phyloP scores from a whole-genome alignment of 345 rosid genomes.

The Syzygium oleosum region DNA sequence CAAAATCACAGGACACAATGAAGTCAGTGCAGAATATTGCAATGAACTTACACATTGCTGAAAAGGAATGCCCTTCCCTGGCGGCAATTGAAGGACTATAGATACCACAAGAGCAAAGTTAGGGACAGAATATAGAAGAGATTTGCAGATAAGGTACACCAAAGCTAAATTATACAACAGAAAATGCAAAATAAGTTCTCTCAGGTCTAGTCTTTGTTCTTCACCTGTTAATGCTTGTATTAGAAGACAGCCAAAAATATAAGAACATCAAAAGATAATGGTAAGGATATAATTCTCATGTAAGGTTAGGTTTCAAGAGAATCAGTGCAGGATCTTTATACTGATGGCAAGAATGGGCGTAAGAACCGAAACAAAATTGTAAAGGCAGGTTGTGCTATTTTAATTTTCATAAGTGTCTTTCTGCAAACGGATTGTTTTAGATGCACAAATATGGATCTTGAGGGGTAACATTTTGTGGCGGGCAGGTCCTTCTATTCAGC shows the following conservation, averaged over 20 bases:
- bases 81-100: constrained; percentile 23
- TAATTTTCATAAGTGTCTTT: not conserved
- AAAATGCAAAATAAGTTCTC: not conserved
- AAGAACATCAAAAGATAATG: not conserved
- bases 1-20: not conserved
- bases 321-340: not conserved
- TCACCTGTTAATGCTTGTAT: not conserved
- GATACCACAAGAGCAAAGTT: not conserved
- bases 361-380: not conserved
- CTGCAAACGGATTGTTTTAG: not conserved
- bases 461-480: not conserved
- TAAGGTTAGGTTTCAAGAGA: not conserved
- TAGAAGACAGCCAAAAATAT: not conserved
- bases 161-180: not conserved
- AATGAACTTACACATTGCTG: constrained; percentile 32
- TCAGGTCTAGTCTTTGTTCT: not conserved
- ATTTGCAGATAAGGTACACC: not conserved
- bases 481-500: not conserved
- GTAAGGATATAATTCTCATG: not conserved
- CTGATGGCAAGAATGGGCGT: not conserved
- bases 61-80: constrained; percentile 40
- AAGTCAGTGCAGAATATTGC: not conserved
- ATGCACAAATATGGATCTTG: not conserved
- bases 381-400: not conserved
- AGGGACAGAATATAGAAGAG: not conserved